These are phyloP conservation scores for Cardiospermum halicacabum DNA, from an alignment of 345 rosid genomes.

Conservation along the genomic window DNA sequence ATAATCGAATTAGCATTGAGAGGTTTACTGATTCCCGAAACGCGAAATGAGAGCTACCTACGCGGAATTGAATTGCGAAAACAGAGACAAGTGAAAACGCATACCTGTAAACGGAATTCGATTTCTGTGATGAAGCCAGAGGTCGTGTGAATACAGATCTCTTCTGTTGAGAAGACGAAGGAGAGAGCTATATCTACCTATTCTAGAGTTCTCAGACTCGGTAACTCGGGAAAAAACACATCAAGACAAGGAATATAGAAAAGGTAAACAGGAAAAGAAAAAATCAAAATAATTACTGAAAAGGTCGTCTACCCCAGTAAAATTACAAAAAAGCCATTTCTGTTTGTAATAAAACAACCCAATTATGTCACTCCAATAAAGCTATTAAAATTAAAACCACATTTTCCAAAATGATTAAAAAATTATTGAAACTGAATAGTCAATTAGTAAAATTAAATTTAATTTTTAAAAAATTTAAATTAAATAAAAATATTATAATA, in stretches of 20 bases:
- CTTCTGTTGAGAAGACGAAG: not conserved
- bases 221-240: not conserved
- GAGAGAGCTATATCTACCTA: not conserved
- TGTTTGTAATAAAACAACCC: no score
- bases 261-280: no score
- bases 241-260: not conserved
- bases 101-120: not conserved
- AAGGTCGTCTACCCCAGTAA: no score
- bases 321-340: no score
- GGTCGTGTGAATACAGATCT: slow-evolving; percentile 16
- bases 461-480: no score
- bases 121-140: slow-evolving; percentile 6
- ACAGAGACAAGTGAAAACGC: not conserved
- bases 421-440: no score
- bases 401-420: no score
- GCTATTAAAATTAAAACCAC: no score
- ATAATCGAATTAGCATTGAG: not conserved
- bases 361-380: no score
- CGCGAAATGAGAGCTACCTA: not conserved
- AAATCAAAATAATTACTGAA: no score
- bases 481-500: no score
- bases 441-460: no score
- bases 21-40: not conserved
- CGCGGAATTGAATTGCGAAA: not conserved
- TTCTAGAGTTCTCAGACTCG: not conserved